Evolutionary conservation across 1,139 yeast species (phyloP).

Genomic region (Fermentozyma sake): DNA sequence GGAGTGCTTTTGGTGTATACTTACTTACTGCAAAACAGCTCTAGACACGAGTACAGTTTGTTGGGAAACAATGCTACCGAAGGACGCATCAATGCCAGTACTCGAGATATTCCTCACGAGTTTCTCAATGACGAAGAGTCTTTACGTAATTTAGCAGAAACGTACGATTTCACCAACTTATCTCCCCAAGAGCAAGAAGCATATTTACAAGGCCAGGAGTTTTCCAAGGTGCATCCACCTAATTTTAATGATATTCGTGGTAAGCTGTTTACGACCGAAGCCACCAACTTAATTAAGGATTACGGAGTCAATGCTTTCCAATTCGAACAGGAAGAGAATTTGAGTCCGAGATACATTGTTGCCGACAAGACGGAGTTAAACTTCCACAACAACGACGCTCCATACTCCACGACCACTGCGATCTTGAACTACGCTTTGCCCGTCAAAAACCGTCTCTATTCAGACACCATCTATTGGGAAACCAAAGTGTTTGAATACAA

Average conservation of each 20-base stretch:
- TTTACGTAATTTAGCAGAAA: constrained; percentile 30
- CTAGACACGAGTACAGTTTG: constrained; percentile 9
- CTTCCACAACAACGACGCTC: constrained; percentile 41
- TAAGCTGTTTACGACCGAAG: constrained; percentile 27
- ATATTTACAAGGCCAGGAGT: constrained; percentile 34
- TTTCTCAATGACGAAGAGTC: constrained; percentile 43
- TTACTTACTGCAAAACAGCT: constrained; percentile 3
- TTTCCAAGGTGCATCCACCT: constrained; percentile 30
- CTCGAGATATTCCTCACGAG: constrained; percentile 31
- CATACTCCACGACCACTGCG: constrained; percentile 44
- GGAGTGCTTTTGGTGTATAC: constrained; percentile 2
- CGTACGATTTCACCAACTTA: constrained; percentile 32
- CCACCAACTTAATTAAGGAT: constrained; percentile 27
- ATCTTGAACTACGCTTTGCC: constrained; percentile 64
- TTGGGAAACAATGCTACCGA: constrained; percentile 8
- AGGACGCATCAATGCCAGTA: no score
- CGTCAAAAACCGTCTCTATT: constrained; percentile 45
- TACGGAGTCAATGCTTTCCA: constrained; percentile 40
- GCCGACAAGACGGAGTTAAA: constrained; percentile 63
- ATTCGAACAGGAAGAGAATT: constrained; percentile 33
- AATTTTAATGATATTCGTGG: constrained; percentile 30
- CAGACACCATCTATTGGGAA: constrained; percentile 68
- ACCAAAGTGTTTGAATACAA: constrained; percentile 54
- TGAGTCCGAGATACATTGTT: constrained; percentile 38
- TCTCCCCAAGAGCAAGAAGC: constrained; percentile 44